phyloP scores from a whole-genome alignment of 2,329 filamentous ascomycete species.

The Triangularia setosa region DNA sequence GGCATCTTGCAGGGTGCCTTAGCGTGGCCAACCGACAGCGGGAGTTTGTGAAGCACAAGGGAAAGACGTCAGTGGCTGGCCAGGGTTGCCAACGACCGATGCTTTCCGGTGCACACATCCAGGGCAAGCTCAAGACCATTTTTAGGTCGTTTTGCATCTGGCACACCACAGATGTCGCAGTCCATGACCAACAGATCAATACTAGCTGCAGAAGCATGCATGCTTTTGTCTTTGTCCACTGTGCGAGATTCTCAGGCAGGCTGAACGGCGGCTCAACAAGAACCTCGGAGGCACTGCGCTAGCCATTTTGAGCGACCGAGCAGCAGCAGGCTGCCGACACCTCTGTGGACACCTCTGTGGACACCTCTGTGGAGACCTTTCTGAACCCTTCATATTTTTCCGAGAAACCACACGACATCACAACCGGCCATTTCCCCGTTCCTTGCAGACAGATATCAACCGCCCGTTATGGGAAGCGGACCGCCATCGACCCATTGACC shows the following conservation, averaged over 20 bases:
- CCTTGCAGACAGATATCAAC: neutral
- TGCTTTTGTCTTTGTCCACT: neutral
- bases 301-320: neutral
- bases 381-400: neutral
- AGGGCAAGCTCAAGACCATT: neutral
- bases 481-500: neutral
- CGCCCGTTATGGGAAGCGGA: neutral
- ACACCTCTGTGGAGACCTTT: neutral
- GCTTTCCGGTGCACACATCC: neutral
- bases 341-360: neutral
- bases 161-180: neutral
- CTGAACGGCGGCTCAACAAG: neutral
- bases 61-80: conserved; percentile 2
- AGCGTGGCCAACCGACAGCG: neutral
- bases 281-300: neutral
- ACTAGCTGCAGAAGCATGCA: too few species aligned
- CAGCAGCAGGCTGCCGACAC: neutral
- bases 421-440: neutral
- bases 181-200: neutral
- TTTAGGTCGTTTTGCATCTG: neutral
- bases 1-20: neutral
- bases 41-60: neutral
- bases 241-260: neutral
- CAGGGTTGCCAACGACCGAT: neutral
- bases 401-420: neutral